A percentile compares a stretch with the other conserved stretches of the same genome.
These are phyloP conservation scores for Artemisia tridentata DNA, from an alignment of 129 eudicot species.

Conservation along the genomic window DNA sequence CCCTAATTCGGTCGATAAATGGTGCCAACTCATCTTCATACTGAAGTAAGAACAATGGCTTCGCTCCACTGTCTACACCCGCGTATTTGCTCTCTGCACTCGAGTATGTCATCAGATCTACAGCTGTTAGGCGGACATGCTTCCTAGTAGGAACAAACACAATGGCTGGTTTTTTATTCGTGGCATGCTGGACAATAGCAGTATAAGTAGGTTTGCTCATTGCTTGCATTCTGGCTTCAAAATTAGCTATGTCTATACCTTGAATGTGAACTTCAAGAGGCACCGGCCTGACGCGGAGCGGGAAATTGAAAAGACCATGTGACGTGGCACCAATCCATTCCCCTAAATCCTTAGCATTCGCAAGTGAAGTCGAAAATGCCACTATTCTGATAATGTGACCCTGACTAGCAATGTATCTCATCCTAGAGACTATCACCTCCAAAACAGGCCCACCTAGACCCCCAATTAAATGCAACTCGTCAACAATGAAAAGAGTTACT, in stretches of 20 bases:
- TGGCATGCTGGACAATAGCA: conserved; percentile 78
- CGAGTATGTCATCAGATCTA: conserved; percentile 80
- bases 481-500: conserved; percentile 81
- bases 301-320: conserved; percentile 83
- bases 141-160: conserved; percentile 86
- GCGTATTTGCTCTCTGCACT: conserved; percentile 54
- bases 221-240: conserved; percentile 94
- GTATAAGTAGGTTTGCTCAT: conserved; percentile 89
- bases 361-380: conserved; percentile 79
- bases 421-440: conserved; percentile 89
- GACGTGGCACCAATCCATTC: conserved; percentile 97
- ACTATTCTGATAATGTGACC: conserved; percentile 76
- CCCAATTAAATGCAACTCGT: conserved; percentile 87
- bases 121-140: conserved; percentile 74
- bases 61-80: conserved; percentile 46
- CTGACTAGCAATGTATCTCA: conserved; percentile 87
- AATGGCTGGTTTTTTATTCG: conserved; percentile 69
- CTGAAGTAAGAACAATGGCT: conserved; percentile 53
- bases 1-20: conserved; percentile 49
- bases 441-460: conserved; percentile 85
- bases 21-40: conserved; percentile 57
- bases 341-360: conserved; percentile 94
- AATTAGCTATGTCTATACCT: conserved; percentile 78
- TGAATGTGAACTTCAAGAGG: conserved; percentile 88
- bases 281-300: conserved; percentile 82